Evolutionary conservation across 2,329 filamentous ascomycete species (phyloP).

Genomic region (Metarhizium anisopliae): DNA sequence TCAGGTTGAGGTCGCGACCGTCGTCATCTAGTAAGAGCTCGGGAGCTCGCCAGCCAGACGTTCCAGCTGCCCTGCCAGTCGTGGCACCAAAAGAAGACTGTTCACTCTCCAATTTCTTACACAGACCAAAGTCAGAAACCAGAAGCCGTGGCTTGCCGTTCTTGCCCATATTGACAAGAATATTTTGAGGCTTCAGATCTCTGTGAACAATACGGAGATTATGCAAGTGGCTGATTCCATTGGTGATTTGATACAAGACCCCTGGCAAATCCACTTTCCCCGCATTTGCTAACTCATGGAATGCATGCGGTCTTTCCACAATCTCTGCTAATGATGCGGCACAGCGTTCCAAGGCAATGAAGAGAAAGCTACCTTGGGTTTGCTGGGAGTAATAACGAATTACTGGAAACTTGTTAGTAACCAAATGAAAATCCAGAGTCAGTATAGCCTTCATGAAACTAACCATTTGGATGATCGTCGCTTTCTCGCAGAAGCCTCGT

Average conservation of each 20-base stretch:
- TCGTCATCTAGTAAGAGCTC: conserved; percentile 82
- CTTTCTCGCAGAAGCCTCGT: conserved; percentile 85
- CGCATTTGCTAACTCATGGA: conserved; percentile 59
- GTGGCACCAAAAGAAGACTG: conserved; percentile 93
- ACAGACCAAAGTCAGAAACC: conserved; percentile 95
- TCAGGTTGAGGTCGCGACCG: conserved; percentile 38
- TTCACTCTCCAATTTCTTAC: conserved; percentile 91
- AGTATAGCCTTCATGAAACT: conserved; percentile 7
- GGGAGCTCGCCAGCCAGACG: conserved; percentile 91
- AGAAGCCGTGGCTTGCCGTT: conserved; percentile 70
- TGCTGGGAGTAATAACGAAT: conserved; percentile 95
- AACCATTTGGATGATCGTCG: conserved; percentile 84
- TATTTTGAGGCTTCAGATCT: conserved; percentile 96
- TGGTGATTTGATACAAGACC: conserved; percentile 80
- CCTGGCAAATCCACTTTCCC: conserved; percentile 69
- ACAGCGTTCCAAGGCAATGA: conserved; percentile 91
- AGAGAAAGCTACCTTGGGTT: conserved; percentile 80
- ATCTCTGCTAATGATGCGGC: conserved; percentile 90
- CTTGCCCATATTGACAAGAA: conserved; percentile 70
- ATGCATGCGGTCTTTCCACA: conserved; percentile 63
- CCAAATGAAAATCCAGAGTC: background rate
- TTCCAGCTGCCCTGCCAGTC: conserved; percentile 86
- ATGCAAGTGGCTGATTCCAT: conserved; percentile 82
- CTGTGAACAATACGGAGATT: conserved; percentile 90
- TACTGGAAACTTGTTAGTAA: conserved; percentile 39